Percentiles rank a stretch among this genome's conserved stretches.
These are phyloP conservation scores for Udeniomyces megalosporus DNA, from an alignment of 768 basidiomycete species.

Conservation along the genomic window DNA sequence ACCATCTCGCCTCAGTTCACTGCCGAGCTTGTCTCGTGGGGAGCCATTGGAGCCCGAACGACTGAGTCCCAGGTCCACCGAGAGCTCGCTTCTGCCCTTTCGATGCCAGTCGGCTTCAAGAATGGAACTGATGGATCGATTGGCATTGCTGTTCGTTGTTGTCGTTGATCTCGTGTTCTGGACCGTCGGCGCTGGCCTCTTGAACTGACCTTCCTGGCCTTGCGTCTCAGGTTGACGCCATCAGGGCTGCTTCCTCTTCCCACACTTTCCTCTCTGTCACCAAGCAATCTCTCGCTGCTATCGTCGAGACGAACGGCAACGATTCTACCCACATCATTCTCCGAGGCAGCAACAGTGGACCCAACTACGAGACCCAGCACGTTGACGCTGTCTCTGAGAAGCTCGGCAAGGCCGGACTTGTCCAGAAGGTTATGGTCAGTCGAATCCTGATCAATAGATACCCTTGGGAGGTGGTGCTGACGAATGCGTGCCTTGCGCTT, in stretches of 20 bases:
- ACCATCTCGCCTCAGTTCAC: conserved; percentile 65
- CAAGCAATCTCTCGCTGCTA: conserved; percentile 55
- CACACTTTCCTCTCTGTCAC: conserved; percentile 96
- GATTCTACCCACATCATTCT: conserved; percentile 54
- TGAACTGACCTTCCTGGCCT: too few species aligned
- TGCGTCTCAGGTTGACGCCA: conserved; percentile 52
- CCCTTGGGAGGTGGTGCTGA: too few species aligned
- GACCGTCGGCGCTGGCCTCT: not conserved
- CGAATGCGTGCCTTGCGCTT: too few species aligned
- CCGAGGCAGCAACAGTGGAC: conserved; percentile 73
- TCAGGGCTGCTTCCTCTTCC: conserved; percentile 71
- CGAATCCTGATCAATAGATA: not conserved
- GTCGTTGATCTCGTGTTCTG: not conserved
- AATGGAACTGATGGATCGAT: conserved; percentile 86
- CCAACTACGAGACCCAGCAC: conserved; percentile 68
- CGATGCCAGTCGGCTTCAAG: conserved; percentile 96
- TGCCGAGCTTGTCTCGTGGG: conserved; percentile 79
- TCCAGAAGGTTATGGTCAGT: conserved; percentile 71
- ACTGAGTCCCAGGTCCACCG: conserved; percentile 85
- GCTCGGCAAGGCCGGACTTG: conserved; percentile 58
- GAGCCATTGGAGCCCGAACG: conserved; percentile 81
- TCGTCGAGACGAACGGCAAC: conserved; percentile 69
- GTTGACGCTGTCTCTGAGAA: conserved; percentile 61
- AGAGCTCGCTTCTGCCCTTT: conserved; percentile 55
- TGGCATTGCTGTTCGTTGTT: conserved; percentile 43